Conservation (phyloP, 805 yeast species). For the Starmerella cellae region DNA sequence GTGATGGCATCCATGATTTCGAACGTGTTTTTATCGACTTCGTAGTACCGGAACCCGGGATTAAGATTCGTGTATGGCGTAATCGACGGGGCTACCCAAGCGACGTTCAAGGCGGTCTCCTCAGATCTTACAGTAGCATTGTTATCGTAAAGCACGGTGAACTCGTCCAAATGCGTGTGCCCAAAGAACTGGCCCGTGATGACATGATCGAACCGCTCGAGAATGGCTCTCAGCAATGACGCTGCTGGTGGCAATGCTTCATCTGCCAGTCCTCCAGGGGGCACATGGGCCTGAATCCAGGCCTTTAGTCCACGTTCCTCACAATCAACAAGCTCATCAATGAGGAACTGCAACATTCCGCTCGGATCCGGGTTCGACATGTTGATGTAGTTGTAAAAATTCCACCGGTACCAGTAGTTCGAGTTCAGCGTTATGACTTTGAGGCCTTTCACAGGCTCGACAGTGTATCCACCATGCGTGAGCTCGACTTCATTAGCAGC, state of each 20-base stretch:
- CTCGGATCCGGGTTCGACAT: constrained; percentile 44
- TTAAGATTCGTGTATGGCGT: constrained; percentile 48
- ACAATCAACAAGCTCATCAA: constrained; percentile 47
- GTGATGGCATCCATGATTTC: constrained; percentile 47
- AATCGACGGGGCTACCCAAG: constrained; percentile 54
- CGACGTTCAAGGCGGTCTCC: constrained; percentile 39
- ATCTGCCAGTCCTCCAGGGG: constrained; percentile 36
- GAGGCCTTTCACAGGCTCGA: constrained; percentile 42
- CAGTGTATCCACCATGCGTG: constrained; percentile 52
- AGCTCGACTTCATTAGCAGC: constrained; percentile 29
- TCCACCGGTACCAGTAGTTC: constrained; percentile 52
- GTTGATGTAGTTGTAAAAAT: constrained; percentile 43
- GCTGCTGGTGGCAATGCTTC: constrained; percentile 54
- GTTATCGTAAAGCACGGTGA: constrained; percentile 42
- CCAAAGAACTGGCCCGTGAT: constrained; percentile 61
- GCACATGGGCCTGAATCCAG: constrained; percentile 64
- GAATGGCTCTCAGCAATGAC: constrained; percentile 40
- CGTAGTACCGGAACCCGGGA: constrained; percentile 64
- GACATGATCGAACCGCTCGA: constrained; percentile 52
- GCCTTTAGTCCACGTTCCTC: constrained; percentile 48
- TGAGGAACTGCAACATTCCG: constrained; percentile 49
- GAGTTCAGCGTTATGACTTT: constrained; percentile 53
- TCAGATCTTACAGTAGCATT: constrained; percentile 34
- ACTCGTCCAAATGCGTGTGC: constrained; percentile 59
- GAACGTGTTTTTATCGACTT: constrained; percentile 48